Base-by-base conservation (phyloP, 2,329 filamentous ascomycete species). In the Albifimbria verrucaria region DNA sequence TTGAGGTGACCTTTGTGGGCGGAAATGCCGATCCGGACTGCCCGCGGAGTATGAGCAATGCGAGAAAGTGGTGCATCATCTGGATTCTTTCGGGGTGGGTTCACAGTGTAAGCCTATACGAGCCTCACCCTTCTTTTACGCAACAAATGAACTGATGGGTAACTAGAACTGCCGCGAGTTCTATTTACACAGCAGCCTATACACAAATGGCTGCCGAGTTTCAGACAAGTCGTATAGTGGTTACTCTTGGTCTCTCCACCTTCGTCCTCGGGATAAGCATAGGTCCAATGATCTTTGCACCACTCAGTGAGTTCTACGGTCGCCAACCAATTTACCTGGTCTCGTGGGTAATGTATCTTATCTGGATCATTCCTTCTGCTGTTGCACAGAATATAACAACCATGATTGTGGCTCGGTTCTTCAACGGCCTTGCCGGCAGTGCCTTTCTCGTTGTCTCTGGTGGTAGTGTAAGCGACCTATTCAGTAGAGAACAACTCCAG, bases 31-130 rank as follows among this genome's bases (percentile, higher is more conserved):
- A 97, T 66, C 86, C 88, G 0, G 67, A 83, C 69, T 89, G 87
- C 61, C 92, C 92, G 1, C 83, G 87, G 54, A 90, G 82, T 66
- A 85, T 90, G 74, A 73, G 70, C 17, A 78, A 69, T 18, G 65
- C 71, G n/a, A 81, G 83, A 55, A 92, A 92, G 65, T 97, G 92
- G 93, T 52, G 84, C 24, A 87, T 96, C 55, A 85, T 92, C 1
- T 60, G 85, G 32, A 87, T 96, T 53, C 79, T 92, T n/a, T 86
- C 86, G 10, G 67, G 88, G 88, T 7, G 89, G 89, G 44, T 77
- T 94, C 54, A 93, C 90, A 69, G 92, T 96, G 88, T 92, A 80
- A 23, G 23, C 50, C 36, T 4, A 5, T 4, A 12, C 15, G 32
- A 39, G n/a, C n/a, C n/a, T n/a, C n/a, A n/a, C n/a, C n/a, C n/a